These are phyloP conservation scores for Rhizophagus clarus DNA, from an alignment of 192 early-diverging fungal genomes.

Conservation along the genomic window DNA sequence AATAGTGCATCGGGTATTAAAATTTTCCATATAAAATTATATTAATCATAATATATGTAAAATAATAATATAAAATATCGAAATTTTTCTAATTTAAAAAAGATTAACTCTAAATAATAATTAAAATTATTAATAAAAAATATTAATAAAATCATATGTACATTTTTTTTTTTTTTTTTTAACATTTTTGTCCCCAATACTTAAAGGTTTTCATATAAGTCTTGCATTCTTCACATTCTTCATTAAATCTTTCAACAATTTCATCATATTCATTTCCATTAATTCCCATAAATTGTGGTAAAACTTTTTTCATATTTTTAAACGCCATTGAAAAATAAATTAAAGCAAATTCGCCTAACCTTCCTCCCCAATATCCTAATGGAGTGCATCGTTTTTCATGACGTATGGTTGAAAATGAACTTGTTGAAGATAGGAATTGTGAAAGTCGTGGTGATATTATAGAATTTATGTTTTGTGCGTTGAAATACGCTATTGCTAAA, in stretches of 20 bases:
- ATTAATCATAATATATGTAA: no score
- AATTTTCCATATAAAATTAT: no score
- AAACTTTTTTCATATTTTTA: conserved; percentile 8
- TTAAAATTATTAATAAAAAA: no score
- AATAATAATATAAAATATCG: no score
- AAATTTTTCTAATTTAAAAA: no score
- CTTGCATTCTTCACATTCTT: conserved; percentile 1
- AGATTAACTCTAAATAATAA: no score
- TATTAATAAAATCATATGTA: no score
- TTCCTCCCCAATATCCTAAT: conserved; percentile 13
- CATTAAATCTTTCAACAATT: background rate
- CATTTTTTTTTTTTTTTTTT: no score
- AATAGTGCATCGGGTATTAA: no score
- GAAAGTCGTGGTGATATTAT: conserved; percentile 2
- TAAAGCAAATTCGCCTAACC: background rate
- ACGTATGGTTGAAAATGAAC: background rate
- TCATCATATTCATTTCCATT: background rate
- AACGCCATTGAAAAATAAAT: background rate
- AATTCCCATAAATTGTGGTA: conserved; percentile 7
- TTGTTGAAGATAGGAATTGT: background rate
- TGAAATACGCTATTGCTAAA: conserved; percentile 10
- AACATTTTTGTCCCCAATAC: conserved; percentile 1
- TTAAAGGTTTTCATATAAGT: conserved; percentile 16
- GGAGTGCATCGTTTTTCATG: background rate
- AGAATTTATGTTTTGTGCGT: background rate